Base-by-base conservation (phyloP, 352 stramenopile species). In the Phytophthora multivora region DNA sequence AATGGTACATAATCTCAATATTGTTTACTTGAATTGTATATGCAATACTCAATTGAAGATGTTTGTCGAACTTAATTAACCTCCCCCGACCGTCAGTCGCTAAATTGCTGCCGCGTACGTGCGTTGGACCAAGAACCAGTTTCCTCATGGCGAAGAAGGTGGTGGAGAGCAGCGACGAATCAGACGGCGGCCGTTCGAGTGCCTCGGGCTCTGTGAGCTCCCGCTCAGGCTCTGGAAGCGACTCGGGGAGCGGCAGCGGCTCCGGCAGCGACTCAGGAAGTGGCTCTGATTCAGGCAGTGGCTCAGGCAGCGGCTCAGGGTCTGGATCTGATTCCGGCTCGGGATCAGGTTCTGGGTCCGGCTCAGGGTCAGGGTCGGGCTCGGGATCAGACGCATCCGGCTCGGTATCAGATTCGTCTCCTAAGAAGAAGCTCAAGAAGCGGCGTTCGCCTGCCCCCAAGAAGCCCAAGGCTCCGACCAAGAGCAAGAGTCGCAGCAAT, bases 121-220 rank as follows among this genome's bases (percentile, higher is more conserved):
- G 9, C 8, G 25, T 25, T 33, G 62, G 46, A 52, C 26, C 39
- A 18, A 52, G 39, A 16, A 11, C 49, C 26, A 23, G 16, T 9
- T 47, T 47, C n/a, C 4, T 30, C 15, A 83, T 80, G 71, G 76
- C 73, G 50, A 92, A 90, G 77, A 83, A 86, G 66, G 80, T 86
- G 47, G 72, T 90, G 19, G 83, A 86, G 52, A 92, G 83, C 69
- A 90, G 83, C 67, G 83, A 89, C 70, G 83, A 90, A 63, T 87
- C 75, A 50, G 82, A 91, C 41, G 78, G 68, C 42, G 80, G 80
- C 35, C 66, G 58, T 53, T 90, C 83, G 50, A 85, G 75, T 16
- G 77, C 63, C 2, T 89, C 80, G 8, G 75, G 78, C 15, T 89
- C 82, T 0, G 73, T 71, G 51, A 88, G 78, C 49, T 90, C 81